Conservation (phyloP, 2,329 filamentous ascomycete species). For the Didymellaceae sp. region DNA sequence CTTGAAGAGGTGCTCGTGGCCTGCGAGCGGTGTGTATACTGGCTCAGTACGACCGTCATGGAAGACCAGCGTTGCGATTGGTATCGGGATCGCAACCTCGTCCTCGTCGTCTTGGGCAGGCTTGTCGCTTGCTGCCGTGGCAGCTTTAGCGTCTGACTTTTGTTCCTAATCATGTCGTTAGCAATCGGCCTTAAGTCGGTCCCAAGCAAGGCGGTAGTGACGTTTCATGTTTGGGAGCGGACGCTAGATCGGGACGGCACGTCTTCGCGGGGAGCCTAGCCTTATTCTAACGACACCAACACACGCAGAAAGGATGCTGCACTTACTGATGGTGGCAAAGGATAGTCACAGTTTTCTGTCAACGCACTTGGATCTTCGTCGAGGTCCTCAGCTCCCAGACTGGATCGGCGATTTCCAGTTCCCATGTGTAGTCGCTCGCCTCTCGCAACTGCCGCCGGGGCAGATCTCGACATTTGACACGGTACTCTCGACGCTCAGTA, state of each 20-base stretch:
- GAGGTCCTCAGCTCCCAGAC: background rate
- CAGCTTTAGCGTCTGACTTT: background rate
- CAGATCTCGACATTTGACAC: conserved; percentile 9
- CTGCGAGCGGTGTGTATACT: conserved; percentile 29
- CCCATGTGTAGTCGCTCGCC: conserved; percentile 1
- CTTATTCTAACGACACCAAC: conserved; percentile 25
- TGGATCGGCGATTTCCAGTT: background rate
- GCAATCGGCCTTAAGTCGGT: background rate
- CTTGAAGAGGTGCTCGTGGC: conserved; percentile 36
- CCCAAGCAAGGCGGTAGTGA: background rate
- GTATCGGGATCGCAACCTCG: conserved; percentile 23
- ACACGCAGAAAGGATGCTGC: conserved; percentile 3
- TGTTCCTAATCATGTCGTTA: background rate
- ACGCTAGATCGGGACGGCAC: conserved; percentile 18
- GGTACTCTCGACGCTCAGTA: conserved; percentile 5
- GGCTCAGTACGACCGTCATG: conserved; percentile 30
- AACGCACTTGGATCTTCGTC: conserved; percentile 8
- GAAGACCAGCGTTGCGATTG: conserved; percentile 30
- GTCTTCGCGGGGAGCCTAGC: conserved; percentile 14
- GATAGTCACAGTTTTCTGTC: conserved; percentile 11
- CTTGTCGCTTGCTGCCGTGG: background rate
- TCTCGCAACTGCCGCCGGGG: no score
- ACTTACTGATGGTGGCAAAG: conserved; percentile 12
- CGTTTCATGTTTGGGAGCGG: conserved; percentile 15
- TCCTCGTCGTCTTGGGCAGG: conserved; percentile 9